These are phyloP conservation scores for Aciculoconidium aculeatum DNA, from an alignment of 805 yeast species.

Conservation along the genomic window DNA sequence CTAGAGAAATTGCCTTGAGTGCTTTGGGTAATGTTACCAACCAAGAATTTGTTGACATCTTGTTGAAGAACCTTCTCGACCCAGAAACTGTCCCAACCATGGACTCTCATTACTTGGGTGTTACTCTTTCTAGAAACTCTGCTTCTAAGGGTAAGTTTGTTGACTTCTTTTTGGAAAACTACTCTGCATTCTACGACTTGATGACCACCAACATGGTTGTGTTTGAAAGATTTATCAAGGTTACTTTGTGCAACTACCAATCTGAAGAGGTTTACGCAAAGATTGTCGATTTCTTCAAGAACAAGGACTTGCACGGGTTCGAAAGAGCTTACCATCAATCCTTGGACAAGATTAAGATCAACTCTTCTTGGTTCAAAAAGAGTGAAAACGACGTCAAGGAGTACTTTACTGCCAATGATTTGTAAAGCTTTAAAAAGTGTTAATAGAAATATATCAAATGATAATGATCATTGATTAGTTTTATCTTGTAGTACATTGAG, in stretches of 20 bases:
- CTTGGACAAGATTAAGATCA: constrained; percentile 48
- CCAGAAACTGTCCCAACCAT: constrained; percentile 45
- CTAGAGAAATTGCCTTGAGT: constrained; percentile 50
- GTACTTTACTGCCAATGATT: no score
- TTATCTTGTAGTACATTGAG: no score
- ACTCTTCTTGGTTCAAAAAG: constrained; percentile 46
- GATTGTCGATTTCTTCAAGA: constrained; percentile 38
- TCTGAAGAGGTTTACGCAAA: constrained; percentile 30
- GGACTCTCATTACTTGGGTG: constrained; percentile 52
- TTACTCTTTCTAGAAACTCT: constrained; percentile 42
- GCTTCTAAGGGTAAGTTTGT: constrained; percentile 40
- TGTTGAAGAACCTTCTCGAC: constrained; percentile 37
- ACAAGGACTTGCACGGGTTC: constrained; percentile 46
- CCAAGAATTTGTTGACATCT: constrained; percentile 27
- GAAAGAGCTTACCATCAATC: constrained; percentile 54
- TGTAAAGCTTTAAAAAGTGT: no score
- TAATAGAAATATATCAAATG: no score
- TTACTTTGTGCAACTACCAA: constrained; percentile 34
- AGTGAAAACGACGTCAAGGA: constrained; percentile 35
- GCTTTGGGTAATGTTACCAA: constrained; percentile 47
- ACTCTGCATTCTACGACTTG: constrained; percentile 35
- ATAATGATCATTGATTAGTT: no score
- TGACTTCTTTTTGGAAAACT: constrained; percentile 45
- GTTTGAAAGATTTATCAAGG: constrained; percentile 41
- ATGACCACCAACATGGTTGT: constrained; percentile 48